Conservation (phyloP, 768 basidiomycete genomes). For the Galerina marginata region DNA sequence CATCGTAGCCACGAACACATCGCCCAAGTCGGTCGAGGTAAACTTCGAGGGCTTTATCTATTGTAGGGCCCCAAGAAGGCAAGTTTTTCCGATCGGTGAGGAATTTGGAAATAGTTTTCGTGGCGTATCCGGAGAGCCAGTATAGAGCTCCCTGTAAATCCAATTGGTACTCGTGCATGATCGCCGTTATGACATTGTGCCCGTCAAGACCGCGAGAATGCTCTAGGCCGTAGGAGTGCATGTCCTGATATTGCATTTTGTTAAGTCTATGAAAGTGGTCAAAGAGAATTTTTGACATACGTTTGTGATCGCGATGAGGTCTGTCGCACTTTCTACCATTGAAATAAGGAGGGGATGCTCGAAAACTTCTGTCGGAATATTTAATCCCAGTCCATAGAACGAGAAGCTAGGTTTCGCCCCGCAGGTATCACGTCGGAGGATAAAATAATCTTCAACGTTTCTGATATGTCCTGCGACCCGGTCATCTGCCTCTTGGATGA, state of each 20-base stretch:
- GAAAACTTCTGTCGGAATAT: constrained; percentile 47
- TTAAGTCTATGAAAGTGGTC: not conserved
- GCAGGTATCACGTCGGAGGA: constrained; percentile 45
- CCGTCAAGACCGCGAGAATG: constrained; percentile 37
- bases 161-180: constrained; percentile 49
- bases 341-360: constrained; percentile 40
- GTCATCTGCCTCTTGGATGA: constrained; percentile 50
- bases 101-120: constrained; percentile 39
- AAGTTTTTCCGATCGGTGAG: constrained; percentile 40
- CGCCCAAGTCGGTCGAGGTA: constrained; percentile 55
- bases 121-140: constrained; percentile 40
- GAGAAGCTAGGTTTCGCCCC: constrained; percentile 48
- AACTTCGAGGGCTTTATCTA: constrained; percentile 37
- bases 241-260: constrained; percentile 20
- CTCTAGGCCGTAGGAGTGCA: constrained; percentile 36
- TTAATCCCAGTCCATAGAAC: constrained; percentile 40
- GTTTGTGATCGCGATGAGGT: constrained; percentile 43
- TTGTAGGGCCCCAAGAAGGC: constrained; percentile 44
- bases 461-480: constrained; percentile 38
- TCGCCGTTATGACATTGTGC: constrained; percentile 54
- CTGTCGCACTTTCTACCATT: constrained; percentile 34
- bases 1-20: constrained; percentile 55
- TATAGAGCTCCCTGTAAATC: constrained; percentile 47
- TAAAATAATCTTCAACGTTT: constrained; percentile 47
- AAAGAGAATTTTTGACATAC: constrained; percentile 22